phyloP scores from a whole-genome alignment of 352 stramenopile genomes.

The Globisporangium iwayamae region DNA sequence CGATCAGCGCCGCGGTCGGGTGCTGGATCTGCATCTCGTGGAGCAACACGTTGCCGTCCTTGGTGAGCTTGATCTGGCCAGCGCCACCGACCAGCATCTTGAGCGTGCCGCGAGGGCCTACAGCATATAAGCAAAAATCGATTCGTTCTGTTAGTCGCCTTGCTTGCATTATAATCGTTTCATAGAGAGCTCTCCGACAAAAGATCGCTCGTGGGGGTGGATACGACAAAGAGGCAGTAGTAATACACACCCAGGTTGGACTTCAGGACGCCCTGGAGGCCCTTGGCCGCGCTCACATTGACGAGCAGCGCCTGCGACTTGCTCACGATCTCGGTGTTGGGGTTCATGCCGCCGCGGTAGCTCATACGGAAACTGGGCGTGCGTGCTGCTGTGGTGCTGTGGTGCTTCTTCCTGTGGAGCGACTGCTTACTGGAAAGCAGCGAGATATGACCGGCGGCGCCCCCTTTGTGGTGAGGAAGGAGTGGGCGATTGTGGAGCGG shows the following conservation, averaged over 20 bases:
- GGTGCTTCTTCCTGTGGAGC: not conserved
- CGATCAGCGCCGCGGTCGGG: conserved; percentile 98
- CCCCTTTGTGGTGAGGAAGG: conserved; percentile 2
- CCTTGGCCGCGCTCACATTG: conserved; percentile 96
- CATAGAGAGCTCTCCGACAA: not conserved
- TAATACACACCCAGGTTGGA: conserved; percentile 82
- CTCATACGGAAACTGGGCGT: conserved; percentile 39
- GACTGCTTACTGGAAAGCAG: conserved; percentile 1
- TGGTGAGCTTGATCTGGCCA: conserved; percentile 99
- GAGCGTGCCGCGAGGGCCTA: conserved; percentile 96
- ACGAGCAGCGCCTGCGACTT: conserved; percentile 95
- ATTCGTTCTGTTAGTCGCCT: not conserved
- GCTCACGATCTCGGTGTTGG: conserved; percentile 96
- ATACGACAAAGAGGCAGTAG: not conserved
- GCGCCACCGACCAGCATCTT: conserved; percentile 99
- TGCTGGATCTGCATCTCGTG: conserved; percentile 99
- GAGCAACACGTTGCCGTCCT: conserved; percentile 98
- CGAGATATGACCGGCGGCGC: not conserved
- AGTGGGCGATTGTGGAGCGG: not conserved
- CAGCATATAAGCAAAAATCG: conserved; percentile 1
- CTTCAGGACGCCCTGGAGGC: conserved; percentile 95
- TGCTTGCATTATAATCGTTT: not conserved
- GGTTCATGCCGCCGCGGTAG: conserved; percentile 86
- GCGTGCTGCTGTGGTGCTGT: not conserved
- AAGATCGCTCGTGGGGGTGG: not conserved